Evolutionary conservation across 2,329 filamentous ascomycete genomes (phyloP).

Genomic region (Cladophialophora bantiana): DNA sequence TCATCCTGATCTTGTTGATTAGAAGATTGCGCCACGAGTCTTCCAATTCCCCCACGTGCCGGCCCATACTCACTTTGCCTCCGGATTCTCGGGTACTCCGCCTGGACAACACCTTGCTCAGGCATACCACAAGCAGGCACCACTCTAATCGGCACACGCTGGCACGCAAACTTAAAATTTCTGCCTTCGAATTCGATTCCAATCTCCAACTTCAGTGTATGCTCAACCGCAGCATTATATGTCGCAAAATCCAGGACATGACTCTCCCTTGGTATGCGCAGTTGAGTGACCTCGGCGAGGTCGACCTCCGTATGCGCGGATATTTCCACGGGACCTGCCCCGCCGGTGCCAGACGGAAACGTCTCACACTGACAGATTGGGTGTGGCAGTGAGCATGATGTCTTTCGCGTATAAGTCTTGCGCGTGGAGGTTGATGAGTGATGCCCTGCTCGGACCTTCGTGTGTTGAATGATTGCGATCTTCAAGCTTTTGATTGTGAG

Average conservation of each 20-base stretch:
- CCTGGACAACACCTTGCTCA: neutral
- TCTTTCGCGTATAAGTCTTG: slow-evolving; percentile 17
- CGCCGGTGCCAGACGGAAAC: neutral
- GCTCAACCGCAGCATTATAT: slow-evolving; percentile 2
- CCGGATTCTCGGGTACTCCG: neutral
- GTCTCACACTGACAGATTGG: neutral
- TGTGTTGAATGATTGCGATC: slow-evolving; percentile 11
- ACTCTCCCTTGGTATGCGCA: slow-evolving; percentile 13
- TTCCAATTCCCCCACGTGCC: neutral
- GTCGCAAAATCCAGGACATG: slow-evolving; percentile 13
- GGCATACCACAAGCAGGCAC: neutral
- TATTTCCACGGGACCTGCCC: neutral
- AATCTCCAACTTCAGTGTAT: slow-evolving; percentile 13
- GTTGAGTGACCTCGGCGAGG: slow-evolving; percentile 12
- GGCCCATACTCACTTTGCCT: neutral
- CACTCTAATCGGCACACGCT: slow-evolving; percentile 8
- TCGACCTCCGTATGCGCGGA: neutral
- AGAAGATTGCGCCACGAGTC: neutral
- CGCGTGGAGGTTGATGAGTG: slow-evolving; percentile 13
- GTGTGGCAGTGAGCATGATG: slow-evolving; percentile 10
- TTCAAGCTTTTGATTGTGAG: slow-evolving; percentile 10
- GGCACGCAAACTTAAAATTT: slow-evolving; percentile 1
- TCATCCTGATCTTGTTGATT: neutral
- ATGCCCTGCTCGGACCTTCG: slow-evolving; percentile 5
- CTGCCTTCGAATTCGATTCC: slow-evolving; percentile 11